Evolutionary conservation across 169 alveolate species (phyloP), one percentile per base, ranked within the genome.

Genomic region (Plasmodium gonderi): DNA sequence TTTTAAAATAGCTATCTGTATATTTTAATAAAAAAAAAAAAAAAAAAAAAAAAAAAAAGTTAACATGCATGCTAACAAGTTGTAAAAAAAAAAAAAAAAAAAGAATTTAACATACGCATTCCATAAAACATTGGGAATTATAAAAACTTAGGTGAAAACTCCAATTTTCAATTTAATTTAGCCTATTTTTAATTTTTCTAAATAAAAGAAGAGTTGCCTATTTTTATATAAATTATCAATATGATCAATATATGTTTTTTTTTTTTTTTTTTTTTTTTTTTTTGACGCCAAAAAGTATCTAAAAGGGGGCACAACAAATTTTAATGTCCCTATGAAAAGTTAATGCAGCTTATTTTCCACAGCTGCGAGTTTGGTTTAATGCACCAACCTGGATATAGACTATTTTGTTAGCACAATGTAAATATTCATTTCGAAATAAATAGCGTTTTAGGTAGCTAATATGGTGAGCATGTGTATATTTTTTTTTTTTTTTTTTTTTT

Each of bases 401-500:
- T 23, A 68, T 33, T 31, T 33, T 9, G 65, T 40, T 64, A 78
- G 6, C 75, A 17, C 6, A 17, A 17, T 47, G 49, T 11, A 78
- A 49, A 49, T 47, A 4, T 8, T 14, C 89, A 26, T 20, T 29
- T 78, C 23, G 65, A 51, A 47, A 26, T 78, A 74, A 40, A 78
- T 38, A 38, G 74, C 45, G 0, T 49, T 78, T 49, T 78, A 78
- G 49, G 31, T 78, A 78, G 89, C 76, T 29, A 78, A 78, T 20
- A 26, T 33, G 60, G 75, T 44, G 89, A 36, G 89, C 17, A 26
- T 76, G 20, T 76, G 72, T 33, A 60, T n/a, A 60, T 44, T 76
- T 76, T 42, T 76, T 76, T 76, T 76, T 76, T 76, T 44, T 44
- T 76, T 79, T 60, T 79, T 74, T 14, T 40, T 12, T 72, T 72